Conservation (phyloP, 495 filamentous ascomycete genomes). For the Trichoderma orchidacearum region DNA sequence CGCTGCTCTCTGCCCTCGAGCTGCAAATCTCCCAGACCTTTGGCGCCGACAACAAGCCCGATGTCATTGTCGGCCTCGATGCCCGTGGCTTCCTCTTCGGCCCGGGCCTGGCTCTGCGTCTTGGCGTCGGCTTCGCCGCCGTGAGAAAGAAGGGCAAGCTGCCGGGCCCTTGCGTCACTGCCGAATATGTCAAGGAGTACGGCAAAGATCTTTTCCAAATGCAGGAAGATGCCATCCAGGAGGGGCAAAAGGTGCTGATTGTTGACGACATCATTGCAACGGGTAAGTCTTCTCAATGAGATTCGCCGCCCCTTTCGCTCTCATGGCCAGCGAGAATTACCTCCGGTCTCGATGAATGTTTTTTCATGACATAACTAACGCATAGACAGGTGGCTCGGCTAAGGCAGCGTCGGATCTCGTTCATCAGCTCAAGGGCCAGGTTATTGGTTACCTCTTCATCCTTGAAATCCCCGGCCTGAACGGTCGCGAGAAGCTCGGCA, state of each 20-base stretch:
- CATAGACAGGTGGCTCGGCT: conserved; percentile 67
- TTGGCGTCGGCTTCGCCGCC: conserved; percentile 84
- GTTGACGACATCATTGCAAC: conserved; percentile 98
- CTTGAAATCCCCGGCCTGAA: conserved; percentile 93
- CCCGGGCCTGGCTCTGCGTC: conserved; percentile 70
- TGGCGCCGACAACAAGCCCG: conserved; percentile 42
- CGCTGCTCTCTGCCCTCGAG: conserved; percentile 75
- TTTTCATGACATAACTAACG: too few relatives aligned
- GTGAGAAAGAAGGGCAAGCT: conserved; percentile 95
- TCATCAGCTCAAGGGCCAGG: conserved; percentile 64
- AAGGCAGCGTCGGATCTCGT: conserved; percentile 78
- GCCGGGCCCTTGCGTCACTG: conserved; percentile 73
- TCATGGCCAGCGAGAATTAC: conserved; percentile 5
- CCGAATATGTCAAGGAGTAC: conserved; percentile 88
- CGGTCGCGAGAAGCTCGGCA: conserved; percentile 72
- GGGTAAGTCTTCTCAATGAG: conserved; percentile 39
- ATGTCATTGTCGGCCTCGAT: conserved; percentile 88
- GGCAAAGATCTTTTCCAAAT: conserved; percentile 95
- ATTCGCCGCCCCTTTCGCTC: conserved; percentile 2
- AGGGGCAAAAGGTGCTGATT: conserved; percentile 78
- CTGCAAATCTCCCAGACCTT: conserved; percentile 54
- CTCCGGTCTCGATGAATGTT: too few relatives aligned
- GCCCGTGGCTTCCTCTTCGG: conserved; percentile 94
- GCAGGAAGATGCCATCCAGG: conserved; percentile 70
- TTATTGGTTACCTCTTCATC: conserved; percentile 86